A percentile compares a stretch with the other conserved stretches of the same genome.
Conservation (phyloP, 2,329 filamentous ascomycete genomes). For the Ceratocystiopsis sp. region DNA sequence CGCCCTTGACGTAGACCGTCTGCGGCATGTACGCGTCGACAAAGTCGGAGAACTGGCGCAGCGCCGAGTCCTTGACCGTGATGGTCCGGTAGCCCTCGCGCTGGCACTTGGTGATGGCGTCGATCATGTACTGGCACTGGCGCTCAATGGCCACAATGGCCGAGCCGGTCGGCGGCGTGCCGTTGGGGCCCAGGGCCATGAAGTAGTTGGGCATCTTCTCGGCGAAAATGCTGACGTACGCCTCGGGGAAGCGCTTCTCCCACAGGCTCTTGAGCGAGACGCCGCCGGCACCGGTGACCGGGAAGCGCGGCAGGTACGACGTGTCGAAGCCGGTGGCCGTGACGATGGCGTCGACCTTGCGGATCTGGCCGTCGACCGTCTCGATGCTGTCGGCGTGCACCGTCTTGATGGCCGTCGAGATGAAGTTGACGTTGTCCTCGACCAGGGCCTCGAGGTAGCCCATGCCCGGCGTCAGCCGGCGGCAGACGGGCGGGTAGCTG, state of each 20-base stretch:
- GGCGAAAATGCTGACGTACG: slow-evolving; percentile 2
- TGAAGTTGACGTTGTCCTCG: slow-evolving; percentile 28
- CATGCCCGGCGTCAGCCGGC: slow-evolving; percentile 31
- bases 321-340: slow-evolving; percentile 39
- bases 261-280: background rate
- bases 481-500: slow-evolving; percentile 24
- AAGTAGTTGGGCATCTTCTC: slow-evolving; percentile 5
- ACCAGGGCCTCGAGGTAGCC: slow-evolving; percentile 30
- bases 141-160: slow-evolving; percentile 2
- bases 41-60: background rate
- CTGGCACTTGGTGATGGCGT: slow-evolving; percentile 1
- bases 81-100: slow-evolving; percentile 2
- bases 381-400: slow-evolving; percentile 30
- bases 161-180: slow-evolving; percentile 3
- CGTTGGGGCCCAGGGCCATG: slow-evolving; percentile 4
- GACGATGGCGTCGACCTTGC: slow-evolving; percentile 37
- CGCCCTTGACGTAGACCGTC: slow-evolving; percentile 1
- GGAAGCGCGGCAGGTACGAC: slow-evolving; percentile 32
- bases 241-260: slow-evolving; percentile 1
- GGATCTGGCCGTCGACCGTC: slow-evolving; percentile 25
- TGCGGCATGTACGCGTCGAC: slow-evolving; percentile 5
- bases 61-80: slow-evolving; percentile 1
- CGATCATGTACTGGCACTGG: slow-evolving; percentile 2
- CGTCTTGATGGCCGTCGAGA: slow-evolving; percentile 24
- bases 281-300: slow-evolving; percentile 23